Base-by-base conservation (phyloP, 352 stramenopile genomes). In the Blastocystis sp. region DNA sequence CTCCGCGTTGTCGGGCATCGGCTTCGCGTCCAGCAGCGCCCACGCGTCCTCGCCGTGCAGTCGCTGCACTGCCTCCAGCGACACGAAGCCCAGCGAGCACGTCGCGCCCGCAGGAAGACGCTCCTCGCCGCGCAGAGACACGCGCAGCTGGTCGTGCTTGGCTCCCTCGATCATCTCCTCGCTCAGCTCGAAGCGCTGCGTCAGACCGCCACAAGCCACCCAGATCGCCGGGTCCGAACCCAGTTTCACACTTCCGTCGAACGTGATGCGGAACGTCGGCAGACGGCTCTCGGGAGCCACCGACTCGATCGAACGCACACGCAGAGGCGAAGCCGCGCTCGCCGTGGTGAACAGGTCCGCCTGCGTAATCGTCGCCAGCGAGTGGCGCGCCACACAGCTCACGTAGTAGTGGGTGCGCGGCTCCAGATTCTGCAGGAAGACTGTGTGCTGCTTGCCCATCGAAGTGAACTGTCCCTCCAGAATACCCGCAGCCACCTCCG, bases 61-160 rank as follows among this genome's bases (percentile, higher is more conserved):
- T 34, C 67, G 67, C 21, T 29, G 44, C 49, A 78, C 67, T 4
- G 27, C 46, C 18, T 27, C 24, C 34, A 78, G 49, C 67, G 67
- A 78, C 11, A 40, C 16, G 67, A 78, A 78, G 49, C 38, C n/a
- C 34, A 78, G 67, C 14, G 44, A 11, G 27, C 67, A 78, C 0
- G n/a, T 3, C 1, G 67, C 4, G 18, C 34, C 38, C 9, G 67
- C 42, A n/a, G 42, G 42, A 34, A 78, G 46, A 36, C 44, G 21
- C 46, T 24, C n/a, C 46, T 54, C 46, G 34, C 84, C 86, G 8
- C 24, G 87, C 27, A 87, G 29, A 9, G 79, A 78, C 7, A 56
- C 67, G 36, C 24, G 40, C 67, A 59, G 8, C 11, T 16, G 6
- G 49, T 78, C 34, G 11, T 27, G 40, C 32, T 72, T 72, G 29